Conservation (phyloP, 176 grass and related monocot species). For the Cenchrus americanus region DNA sequence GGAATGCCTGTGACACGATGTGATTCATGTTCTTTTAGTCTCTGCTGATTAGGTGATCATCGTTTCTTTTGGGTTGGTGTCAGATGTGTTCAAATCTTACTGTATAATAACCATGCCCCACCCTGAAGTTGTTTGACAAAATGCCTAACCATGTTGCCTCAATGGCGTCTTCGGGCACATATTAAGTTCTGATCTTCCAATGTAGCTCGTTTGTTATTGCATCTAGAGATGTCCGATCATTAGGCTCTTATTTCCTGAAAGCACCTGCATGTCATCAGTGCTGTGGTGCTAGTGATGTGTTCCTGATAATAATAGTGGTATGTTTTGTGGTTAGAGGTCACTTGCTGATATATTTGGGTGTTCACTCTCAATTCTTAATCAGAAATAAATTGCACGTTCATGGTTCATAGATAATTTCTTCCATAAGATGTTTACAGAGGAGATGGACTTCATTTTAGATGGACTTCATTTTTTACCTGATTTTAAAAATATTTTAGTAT, state of each 20-base stretch:
- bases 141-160: not conserved
- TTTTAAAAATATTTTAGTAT: not conserved
- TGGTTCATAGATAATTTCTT: not conserved
- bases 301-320: not conserved
- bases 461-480: not conserved
- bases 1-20: not conserved
- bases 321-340: not conserved
- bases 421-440: not conserved
- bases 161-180: not conserved
- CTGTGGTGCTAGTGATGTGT: not conserved
- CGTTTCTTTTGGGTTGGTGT: not conserved
- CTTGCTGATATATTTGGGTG: not conserved
- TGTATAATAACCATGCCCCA: not conserved
- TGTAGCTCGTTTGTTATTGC: not conserved
- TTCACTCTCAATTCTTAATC: not conserved
- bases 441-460: not conserved
- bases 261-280: not conserved
- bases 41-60: not conserved
- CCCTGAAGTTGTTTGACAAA: conserved; percentile 19
- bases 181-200: not conserved
- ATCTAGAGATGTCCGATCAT: not conserved
- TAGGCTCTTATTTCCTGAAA: not conserved
- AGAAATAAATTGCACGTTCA: not conserved
- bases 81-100: not conserved
- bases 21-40: not conserved